phyloP scores from a whole-genome alignment of 2,329 filamentous ascomycete species.

The Geosmithia flava region DNA sequence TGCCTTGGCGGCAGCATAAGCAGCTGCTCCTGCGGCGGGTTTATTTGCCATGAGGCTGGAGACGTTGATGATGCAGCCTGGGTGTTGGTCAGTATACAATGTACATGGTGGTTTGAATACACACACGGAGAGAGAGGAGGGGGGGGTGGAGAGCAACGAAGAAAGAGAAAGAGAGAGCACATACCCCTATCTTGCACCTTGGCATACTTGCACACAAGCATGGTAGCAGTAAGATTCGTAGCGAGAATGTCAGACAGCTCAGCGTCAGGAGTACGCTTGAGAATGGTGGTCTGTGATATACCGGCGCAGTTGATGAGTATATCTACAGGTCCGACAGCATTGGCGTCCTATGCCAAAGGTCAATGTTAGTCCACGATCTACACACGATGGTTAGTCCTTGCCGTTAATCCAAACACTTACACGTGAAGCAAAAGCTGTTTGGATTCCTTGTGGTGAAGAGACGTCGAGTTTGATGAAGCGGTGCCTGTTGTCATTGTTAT shows the following conservation, averaged over 20 bases:
- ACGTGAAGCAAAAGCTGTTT: conserved; percentile 12
- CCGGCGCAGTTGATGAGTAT: conserved; percentile 75
- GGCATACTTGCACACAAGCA: conserved; percentile 44
- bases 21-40: conserved; percentile 56
- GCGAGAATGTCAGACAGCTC: conserved; percentile 46
- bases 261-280: conserved; percentile 39
- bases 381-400: no score
- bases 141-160: background rate
- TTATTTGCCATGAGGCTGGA: conserved; percentile 62
- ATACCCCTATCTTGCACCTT: conserved; percentile 18
- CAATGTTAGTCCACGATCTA: no score
- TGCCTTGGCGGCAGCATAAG: conserved; percentile 72
- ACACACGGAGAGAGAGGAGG: background rate
- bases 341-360: background rate
- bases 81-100: background rate
- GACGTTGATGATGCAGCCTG: conserved; percentile 68
- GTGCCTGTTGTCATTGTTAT: no score
- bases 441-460: conserved; percentile 13
- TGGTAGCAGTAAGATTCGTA: conserved; percentile 59
- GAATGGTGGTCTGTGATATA: conserved; percentile 50
- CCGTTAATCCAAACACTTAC: no score
- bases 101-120: background rate
- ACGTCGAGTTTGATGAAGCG: conserved; percentile 22
- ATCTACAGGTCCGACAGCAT: conserved; percentile 23
- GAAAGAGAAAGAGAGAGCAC: background rate